phyloP scores from a whole-genome alignment of 2,329 filamentous ascomycete genomes.

The Botrytis elliptica region DNA sequence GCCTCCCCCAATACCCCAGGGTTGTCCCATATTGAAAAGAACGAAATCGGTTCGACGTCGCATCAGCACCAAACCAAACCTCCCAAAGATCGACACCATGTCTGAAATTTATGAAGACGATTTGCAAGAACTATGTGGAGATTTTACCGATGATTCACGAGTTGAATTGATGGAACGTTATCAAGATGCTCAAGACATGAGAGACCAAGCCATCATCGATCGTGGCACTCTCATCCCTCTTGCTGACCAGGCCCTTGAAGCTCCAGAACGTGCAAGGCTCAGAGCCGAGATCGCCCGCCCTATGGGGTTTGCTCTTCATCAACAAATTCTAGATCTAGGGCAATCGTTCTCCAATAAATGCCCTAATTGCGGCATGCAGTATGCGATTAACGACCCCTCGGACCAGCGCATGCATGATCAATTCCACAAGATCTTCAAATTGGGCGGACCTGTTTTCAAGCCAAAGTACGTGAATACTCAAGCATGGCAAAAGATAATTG shows the following conservation, averaged over 20 bases:
- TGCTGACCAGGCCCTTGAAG: not conserved
- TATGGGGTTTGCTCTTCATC: not conserved
- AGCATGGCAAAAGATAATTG: conserved; percentile 12
- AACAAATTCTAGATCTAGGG: conserved; percentile 27
- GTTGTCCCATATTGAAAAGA: conserved; percentile 23
- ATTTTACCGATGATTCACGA: conserved; percentile 8
- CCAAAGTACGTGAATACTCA: conserved; percentile 1
- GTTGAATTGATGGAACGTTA: not conserved
- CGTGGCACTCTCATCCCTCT: conserved; percentile 3
- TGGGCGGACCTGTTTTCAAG: not conserved
- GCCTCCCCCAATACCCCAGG: not conserved
- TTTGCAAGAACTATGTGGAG: conserved; percentile 9
- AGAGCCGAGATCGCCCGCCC: not conserved
- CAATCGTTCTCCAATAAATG: conserved; percentile 22
- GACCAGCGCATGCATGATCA: conserved; percentile 25
- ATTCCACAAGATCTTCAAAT: conserved; percentile 19
- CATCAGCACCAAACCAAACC: conserved; percentile 26
- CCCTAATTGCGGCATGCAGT: conserved; percentile 26
- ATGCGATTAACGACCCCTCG: conserved; percentile 20
- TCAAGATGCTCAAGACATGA: conserved; percentile 16
- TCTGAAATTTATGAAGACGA: conserved; percentile 8
- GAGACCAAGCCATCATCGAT: conserved; percentile 9
- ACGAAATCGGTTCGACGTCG: conserved; percentile 24
- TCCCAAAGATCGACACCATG: conserved; percentile 16
- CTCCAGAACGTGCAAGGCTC: conserved; percentile 10